These are phyloP conservation scores for Saccharomycopsis sp. DNA, from an alignment of 805 yeast genomes.

Conservation along the genomic window DNA sequence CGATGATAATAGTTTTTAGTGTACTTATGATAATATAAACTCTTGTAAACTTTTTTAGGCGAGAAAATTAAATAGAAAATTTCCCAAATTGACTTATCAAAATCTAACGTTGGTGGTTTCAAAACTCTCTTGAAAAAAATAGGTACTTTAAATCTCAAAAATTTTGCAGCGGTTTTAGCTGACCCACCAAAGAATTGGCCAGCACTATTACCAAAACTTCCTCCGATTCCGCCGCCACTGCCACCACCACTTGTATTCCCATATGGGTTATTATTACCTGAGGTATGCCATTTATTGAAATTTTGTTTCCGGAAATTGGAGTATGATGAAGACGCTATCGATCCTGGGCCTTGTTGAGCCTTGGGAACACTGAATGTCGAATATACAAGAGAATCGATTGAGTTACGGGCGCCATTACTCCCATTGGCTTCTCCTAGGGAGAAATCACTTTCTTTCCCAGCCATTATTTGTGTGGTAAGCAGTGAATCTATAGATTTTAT, in stretches of 20 bases:
- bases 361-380: constrained; percentile 5
- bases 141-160: constrained; percentile 27
- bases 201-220: not conserved
- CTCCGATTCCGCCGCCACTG: not conserved
- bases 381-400: constrained; percentile 12
- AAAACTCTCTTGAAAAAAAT: constrained; percentile 39
- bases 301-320: constrained; percentile 19
- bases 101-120: constrained; percentile 77
- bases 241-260: not conserved
- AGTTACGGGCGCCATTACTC: constrained; percentile 1
- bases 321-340: constrained; percentile 21
- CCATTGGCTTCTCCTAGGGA: no score
- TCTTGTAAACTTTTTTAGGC: constrained; percentile 77
- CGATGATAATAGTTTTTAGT: constrained; percentile 77
- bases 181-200: constrained; percentile 10
- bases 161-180: constrained; percentile 14
- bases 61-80: constrained; percentile 62
- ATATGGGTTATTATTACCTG: constrained; percentile 1
- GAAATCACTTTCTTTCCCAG: not conserved
- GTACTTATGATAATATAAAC: constrained; percentile 76
- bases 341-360: constrained; percentile 13
- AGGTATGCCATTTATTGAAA: not conserved
- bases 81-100: constrained; percentile 93
- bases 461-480: not conserved
- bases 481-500: not conserved